These are phyloP conservation scores for Backusella tarrabulga DNA, from an alignment of 192 early-diverging fungal species.

Conservation along the genomic window DNA sequence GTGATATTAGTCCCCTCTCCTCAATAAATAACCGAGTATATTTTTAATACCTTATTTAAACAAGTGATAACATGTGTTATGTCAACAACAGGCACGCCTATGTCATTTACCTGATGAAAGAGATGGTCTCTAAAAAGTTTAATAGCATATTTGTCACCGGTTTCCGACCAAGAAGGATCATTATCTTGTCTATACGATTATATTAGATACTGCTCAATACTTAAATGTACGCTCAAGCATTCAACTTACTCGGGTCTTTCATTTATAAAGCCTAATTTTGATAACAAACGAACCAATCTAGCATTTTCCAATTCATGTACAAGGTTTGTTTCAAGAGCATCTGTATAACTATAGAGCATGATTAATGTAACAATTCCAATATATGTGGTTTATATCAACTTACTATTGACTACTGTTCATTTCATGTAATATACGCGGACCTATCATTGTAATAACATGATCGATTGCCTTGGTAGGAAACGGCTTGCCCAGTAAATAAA, in stretches of 20 bases:
- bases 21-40: not conserved
- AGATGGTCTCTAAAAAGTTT: slow-evolving; percentile 98
- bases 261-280: slow-evolving; percentile 91
- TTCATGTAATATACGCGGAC: slow-evolving; percentile 72
- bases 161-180: slow-evolving; percentile 96
- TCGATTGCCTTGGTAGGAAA: slow-evolving; percentile 72
- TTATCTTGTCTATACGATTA: slow-evolving; percentile 63
- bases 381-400: slow-evolving; percentile 15
- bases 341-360: slow-evolving; percentile 20
- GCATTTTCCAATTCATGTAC: slow-evolving; percentile 88
- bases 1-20: not conserved
- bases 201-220: not conserved
- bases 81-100: slow-evolving; percentile 81
- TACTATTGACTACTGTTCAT: slow-evolving; percentile 66
- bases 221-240: not conserved
- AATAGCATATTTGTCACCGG: slow-evolving; percentile 95
- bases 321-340: slow-evolving; percentile 55
- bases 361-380: not conserved
- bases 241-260: slow-evolving; percentile 63
- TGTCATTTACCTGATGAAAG: slow-evolving; percentile 92
- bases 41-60: slow-evolving; percentile 81
- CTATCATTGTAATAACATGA: slow-evolving; percentile 76
- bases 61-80: slow-evolving; percentile 92
- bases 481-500: slow-evolving; percentile 79
- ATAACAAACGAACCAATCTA: slow-evolving; percentile 81